These are phyloP conservation scores for Populus pruinosa DNA, from an alignment of 345 rosid species.

Conservation along the genomic window DNA sequence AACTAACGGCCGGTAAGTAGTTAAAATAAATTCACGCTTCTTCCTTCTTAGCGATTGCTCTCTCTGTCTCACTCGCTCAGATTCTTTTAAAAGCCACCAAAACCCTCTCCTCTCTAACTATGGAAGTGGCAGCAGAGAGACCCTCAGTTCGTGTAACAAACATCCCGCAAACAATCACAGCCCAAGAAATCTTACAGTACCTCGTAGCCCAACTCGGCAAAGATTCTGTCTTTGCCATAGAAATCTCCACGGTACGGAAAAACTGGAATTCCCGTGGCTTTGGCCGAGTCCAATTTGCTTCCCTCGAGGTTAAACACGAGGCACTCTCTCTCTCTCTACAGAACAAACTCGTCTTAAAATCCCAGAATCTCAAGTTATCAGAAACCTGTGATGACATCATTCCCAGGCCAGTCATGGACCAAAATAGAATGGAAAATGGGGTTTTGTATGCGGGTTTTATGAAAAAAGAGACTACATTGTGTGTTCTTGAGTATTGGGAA, in stretches of 20 bases:
- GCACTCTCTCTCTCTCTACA: conserved; percentile 44
- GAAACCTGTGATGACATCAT: conserved; percentile 66
- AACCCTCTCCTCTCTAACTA: background rate
- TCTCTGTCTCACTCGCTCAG: background rate
- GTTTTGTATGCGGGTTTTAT: conserved; percentile 58
- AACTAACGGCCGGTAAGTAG: no score
- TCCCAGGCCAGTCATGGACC: conserved; percentile 48
- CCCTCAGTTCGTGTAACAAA: conserved; percentile 54
- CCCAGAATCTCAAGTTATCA: conserved; percentile 48
- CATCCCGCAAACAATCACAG: conserved; percentile 60
- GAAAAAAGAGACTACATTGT: conserved; percentile 30
- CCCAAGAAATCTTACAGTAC: conserved; percentile 59
- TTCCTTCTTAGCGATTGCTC: background rate
- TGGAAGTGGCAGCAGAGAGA: conserved; percentile 30
- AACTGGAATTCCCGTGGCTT: conserved; percentile 81
- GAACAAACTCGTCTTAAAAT: conserved; percentile 47
- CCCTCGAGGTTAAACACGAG: conserved; percentile 43
- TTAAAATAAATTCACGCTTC: no score
- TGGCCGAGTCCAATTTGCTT: conserved; percentile 74
- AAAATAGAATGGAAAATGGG: conserved; percentile 40
- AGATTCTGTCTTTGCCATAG: conserved; percentile 68
- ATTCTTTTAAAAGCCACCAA: no score
- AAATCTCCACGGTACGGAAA: conserved; percentile 55
- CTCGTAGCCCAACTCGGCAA: conserved; percentile 62
- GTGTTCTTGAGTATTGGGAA: conserved; percentile 56